Base-by-base conservation (phyloP, 1,139 yeast species). In the Williopsis jadinii region DNA sequence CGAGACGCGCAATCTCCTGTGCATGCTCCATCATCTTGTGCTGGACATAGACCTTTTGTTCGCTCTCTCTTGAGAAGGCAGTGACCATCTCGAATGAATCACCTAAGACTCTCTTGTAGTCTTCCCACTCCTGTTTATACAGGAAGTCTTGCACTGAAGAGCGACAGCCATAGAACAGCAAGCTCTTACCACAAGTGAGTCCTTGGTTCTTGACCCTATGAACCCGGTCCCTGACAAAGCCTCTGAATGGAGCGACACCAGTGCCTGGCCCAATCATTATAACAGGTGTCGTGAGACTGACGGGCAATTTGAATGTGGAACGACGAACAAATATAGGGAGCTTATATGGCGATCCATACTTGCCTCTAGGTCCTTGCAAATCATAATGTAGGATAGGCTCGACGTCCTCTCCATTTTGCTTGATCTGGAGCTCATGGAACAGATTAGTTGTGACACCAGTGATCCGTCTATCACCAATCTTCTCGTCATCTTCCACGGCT, bases 191-290 rank as follows among this genome's bases (percentile, higher is more conserved):
- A 38, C 86, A 67, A 14, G 43, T 43, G 11, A 49, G 47, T 33
- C 79, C 78, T 42, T 71, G 71, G n/a, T n/a, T n/a, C n/a, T 41
- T 70, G 68, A 31, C 71, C 70, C 53, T 71, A 74, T 43, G 71
- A 38, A 75, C 83, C 56, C 94, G 80, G 63, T 88, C 97, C 63
- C 95, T 80, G 34, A 92, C 65, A 52, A 92, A 88, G 3, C 95
- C 97, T 65, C 97, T 82, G 69, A 92, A 84, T 47, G 98, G 98
- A 10, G 98, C 97, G 43, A 92, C 92, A 60, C 98, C 98, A 8
- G 98, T 92, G 51, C 98, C 98, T 37, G 98, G 97, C 31, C 98
- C 98, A 59, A 92, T 75, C 83, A 90, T 78, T 54, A 92, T 86
- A 30, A 92, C 74, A 9, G 98, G 97, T 37, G 83, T 79, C n/a